phyloP scores from a whole-genome alignment of 495 filamentous ascomycete species.

The Cercophora samala region DNA sequence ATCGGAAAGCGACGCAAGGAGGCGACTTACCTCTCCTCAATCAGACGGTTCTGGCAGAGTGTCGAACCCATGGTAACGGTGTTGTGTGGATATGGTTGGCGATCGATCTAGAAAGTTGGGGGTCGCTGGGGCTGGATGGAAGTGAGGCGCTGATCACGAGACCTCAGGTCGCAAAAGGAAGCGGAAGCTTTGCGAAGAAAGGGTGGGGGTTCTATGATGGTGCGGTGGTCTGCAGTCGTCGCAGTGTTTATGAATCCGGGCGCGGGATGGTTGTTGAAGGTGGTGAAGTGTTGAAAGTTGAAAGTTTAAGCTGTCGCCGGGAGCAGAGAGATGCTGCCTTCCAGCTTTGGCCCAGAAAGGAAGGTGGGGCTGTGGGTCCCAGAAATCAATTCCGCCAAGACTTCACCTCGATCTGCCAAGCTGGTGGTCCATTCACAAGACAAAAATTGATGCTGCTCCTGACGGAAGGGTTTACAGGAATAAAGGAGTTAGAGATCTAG shows the following conservation, averaged over 20 bases:
- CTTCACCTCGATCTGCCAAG: neutral
- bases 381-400: neutral
- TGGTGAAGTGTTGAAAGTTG: neutral
- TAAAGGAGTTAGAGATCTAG: too few species aligned
- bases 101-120: neutral
- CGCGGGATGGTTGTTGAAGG: neutral
- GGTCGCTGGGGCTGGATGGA: neutral
- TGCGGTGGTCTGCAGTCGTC: neutral
- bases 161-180: neutral
- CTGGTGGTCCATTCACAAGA: neutral
- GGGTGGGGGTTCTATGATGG: neutral
- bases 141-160: neutral
- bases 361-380: neutral
- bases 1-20: neutral
- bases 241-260: neutral
- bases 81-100: neutral
- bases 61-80: neutral
- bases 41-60: conserved; percentile 80
- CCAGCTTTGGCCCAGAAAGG: neutral
- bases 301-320: neutral
- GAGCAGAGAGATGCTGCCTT: neutral
- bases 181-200: neutral
- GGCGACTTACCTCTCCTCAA: conserved; percentile 76
- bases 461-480: neutral
- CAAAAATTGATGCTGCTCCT: neutral